A percentile compares a stretch with the other conserved stretches of the same genome.
Evolutionary conservation across 2,329 filamentous ascomycete genomes (phyloP).

Genomic region (Lachnellula willkommii): DNA sequence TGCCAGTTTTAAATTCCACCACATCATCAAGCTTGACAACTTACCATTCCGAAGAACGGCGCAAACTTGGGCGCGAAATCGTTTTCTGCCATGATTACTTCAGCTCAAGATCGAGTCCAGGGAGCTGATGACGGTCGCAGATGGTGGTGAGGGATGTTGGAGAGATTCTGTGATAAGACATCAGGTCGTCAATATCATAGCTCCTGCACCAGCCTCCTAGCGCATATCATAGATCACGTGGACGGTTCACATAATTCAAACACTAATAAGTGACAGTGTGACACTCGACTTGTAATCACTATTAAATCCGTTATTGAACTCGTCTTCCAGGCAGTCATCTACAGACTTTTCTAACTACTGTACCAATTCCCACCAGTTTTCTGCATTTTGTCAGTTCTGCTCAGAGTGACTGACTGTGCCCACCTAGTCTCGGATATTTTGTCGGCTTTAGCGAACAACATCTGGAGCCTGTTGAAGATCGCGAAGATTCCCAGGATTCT

Average conservation of each 20-base stretch:
- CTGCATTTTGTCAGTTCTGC: too few relatives aligned
- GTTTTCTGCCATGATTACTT: slow-evolving; percentile 47
- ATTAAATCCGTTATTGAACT: neutral
- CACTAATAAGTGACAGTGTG: neutral
- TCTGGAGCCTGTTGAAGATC: slow-evolving; percentile 17
- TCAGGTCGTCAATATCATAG: neutral
- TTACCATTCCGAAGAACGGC: slow-evolving; percentile 83
- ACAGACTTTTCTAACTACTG: neutral
- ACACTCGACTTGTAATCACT: neutral
- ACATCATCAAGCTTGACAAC: slow-evolving; percentile 31
- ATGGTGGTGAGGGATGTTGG: slow-evolving; percentile 15
- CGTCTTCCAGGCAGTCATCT: neutral
- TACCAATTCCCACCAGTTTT: neutral
- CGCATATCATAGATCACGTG: neutral
- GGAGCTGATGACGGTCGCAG: slow-evolving; percentile 10
- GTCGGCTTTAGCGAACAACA: slow-evolving; percentile 7
- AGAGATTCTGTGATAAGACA: neutral
- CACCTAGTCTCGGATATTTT: neutral
- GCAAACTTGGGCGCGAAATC: slow-evolving; percentile 72
- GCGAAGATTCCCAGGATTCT: slow-evolving; percentile 19
- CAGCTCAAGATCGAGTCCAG: slow-evolving; percentile 11
- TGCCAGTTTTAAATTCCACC: slow-evolving; percentile 1
- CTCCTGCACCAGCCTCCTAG: neutral
- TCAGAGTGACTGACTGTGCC: too few relatives aligned
- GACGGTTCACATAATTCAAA: neutral